These are phyloP conservation scores for Malus fusca DNA, from an alignment of 306 rosid genomes.

Conservation along the genomic window DNA sequence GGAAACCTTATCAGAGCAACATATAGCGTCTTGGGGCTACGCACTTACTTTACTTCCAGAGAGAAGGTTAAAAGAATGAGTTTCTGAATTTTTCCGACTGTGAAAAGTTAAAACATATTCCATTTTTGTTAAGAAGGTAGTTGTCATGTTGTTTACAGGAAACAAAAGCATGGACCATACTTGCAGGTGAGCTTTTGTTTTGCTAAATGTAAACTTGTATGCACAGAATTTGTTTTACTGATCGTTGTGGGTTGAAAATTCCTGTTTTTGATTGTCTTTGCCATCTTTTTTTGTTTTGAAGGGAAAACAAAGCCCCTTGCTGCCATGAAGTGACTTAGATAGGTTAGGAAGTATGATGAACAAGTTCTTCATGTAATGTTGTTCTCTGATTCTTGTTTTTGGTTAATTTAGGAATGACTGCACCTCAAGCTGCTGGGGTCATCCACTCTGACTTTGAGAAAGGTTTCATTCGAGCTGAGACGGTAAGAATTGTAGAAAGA, in stretches of 20 bases:
- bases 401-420: constrained; percentile 82
- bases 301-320: constrained; percentile 6
- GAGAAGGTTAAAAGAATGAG: constrained; percentile 66
- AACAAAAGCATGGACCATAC: constrained; percentile 98
- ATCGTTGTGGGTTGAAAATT: background rate
- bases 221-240: background rate
- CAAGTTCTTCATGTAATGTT: background rate
- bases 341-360: constrained; percentile 1
- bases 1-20: constrained; percentile 92
- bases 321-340: constrained; percentile 4
- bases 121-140: constrained; percentile 8
- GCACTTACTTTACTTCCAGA: constrained; percentile 92
- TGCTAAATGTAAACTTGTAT: background rate
- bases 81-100: constrained; percentile 5
- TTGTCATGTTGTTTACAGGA: constrained; percentile 44
- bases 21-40: constrained; percentile 70
- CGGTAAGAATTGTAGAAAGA: constrained; percentile 41
- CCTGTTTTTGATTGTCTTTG: background rate
- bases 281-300: background rate
- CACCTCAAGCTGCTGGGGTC: constrained; percentile 99
- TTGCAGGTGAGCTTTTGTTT: constrained; percentile 55
- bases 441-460: constrained; percentile 98
- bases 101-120: background rate
- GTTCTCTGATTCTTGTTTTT: constrained; percentile 19
- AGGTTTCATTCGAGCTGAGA: constrained; percentile 97